Evolutionary conservation across 495 filamentous ascomycete species (phyloP).

Genomic region (Lichina pygmaea): DNA sequence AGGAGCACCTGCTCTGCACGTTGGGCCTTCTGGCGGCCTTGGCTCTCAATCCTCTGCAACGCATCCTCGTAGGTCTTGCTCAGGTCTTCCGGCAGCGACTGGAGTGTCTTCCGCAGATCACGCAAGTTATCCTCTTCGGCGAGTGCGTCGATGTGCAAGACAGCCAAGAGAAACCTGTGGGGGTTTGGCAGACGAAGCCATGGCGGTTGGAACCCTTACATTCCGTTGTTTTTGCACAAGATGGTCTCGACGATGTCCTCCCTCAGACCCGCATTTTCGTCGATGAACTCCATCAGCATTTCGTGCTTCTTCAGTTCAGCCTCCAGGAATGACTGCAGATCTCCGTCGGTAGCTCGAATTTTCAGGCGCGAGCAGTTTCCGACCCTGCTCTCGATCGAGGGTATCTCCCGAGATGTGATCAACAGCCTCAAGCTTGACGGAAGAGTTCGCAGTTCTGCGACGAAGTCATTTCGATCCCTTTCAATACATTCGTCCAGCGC

Average conservation of each 20-base stretch:
- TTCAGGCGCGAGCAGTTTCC: conserved; percentile 3
- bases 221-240: conserved; percentile 7
- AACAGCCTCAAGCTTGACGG: conserved; percentile 4
- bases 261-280: conserved; percentile 2
- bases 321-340: conserved; percentile 11
- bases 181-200: conserved; percentile 6
- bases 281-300: conserved; percentile 4
- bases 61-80: conserved; percentile 16
- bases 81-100: conserved; percentile 10
- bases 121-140: conserved; percentile 9
- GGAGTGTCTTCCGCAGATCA: conserved; percentile 12
- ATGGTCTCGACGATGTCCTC: conserved; percentile 5
- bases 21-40: conserved; percentile 7
- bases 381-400: conserved; percentile 4
- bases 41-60: conserved; percentile 18
- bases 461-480: conserved; percentile 2
- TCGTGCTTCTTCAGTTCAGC: conserved; percentile 2
- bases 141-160: conserved; percentile 20
- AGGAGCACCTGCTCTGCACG: conserved; percentile 14
- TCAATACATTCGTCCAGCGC: conserved; percentile 11
- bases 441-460: conserved; percentile 4
- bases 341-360: conserved; percentile 10
- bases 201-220: conserved; percentile 6
- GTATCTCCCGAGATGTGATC: conserved; percentile 10
- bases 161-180: conserved; percentile 26